These are phyloP conservation scores for Trichoderma sp. DNA, from an alignment of 2,329 filamentous ascomycete genomes.

Conservation along the genomic window DNA sequence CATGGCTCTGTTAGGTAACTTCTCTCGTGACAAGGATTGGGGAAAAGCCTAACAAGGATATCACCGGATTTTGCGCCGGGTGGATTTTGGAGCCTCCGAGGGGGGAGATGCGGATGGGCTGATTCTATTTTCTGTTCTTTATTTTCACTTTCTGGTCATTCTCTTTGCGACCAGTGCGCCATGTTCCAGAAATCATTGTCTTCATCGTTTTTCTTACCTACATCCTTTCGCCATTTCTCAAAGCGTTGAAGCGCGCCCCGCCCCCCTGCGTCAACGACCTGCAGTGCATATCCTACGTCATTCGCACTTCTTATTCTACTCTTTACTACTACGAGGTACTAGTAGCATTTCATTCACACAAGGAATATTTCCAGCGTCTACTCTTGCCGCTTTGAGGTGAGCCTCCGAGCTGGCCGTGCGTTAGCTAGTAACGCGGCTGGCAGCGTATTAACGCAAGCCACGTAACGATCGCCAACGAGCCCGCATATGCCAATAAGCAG, in stretches of 20 bases:
- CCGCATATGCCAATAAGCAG: conserved; percentile 15
- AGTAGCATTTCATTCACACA: neutral
- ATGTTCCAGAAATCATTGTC: neutral
- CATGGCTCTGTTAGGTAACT: neutral
- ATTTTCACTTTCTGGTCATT: too few species aligned
- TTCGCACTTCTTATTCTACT: neutral
- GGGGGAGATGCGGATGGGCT: too few species aligned
- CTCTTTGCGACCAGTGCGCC: neutral
- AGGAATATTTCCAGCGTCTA: neutral
- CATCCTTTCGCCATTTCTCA: neutral
- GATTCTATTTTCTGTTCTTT: too few species aligned
- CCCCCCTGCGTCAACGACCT: neutral
- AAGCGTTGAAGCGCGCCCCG: neutral
- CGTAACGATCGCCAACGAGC: conserved; percentile 4
- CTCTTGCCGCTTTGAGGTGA: neutral
- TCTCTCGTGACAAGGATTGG: neutral
- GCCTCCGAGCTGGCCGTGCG: neutral
- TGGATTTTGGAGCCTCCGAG: neutral
- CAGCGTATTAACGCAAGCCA: conserved; percentile 5
- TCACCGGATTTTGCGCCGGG: neutral
- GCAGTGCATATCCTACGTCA: neutral
- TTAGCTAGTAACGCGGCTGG: neutral
- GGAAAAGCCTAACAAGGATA: neutral
- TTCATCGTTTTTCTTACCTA: neutral
- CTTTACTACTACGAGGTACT: neutral